A percentile compares a stretch with the other conserved stretches of the same genome.
These are phyloP conservation scores for Talaromyces sp. DNA, from an alignment of 2,329 filamentous ascomycete genomes.

Conservation along the genomic window DNA sequence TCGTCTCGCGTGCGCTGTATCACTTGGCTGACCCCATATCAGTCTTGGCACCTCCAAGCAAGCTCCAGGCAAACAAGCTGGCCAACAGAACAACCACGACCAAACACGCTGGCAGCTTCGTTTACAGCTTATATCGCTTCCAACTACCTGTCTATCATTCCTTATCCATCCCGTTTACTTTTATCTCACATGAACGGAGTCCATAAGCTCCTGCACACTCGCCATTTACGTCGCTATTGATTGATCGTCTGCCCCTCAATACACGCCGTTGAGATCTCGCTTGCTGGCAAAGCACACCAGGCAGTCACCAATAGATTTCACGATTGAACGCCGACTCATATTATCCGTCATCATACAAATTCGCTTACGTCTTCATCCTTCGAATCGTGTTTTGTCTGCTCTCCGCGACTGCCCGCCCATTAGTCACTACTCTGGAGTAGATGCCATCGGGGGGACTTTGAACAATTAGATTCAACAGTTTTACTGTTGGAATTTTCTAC, in stretches of 20 bases:
- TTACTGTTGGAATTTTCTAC: background rate
- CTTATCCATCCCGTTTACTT: background rate
- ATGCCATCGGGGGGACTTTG: background rate
- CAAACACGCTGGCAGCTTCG: background rate
- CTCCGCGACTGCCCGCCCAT: background rate
- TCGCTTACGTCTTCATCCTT: background rate
- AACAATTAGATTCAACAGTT: background rate
- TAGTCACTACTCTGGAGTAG: background rate
- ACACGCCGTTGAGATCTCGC: slow-evolving; percentile 2
- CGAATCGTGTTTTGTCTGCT: background rate
- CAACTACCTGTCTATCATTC: background rate
- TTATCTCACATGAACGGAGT: background rate
- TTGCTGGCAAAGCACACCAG: slow-evolving; percentile 1
- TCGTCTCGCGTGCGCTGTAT: background rate
- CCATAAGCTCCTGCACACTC: background rate
- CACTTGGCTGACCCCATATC: background rate
- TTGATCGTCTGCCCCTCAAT: slow-evolving; percentile 8
- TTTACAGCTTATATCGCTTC: background rate
- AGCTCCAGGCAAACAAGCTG: background rate
- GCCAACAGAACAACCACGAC: background rate
- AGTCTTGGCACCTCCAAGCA: background rate
- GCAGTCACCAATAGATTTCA: background rate
- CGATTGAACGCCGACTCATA: background rate
- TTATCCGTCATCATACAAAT: background rate
- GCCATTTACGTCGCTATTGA: background rate